Evolutionary conservation across 192 early-diverging fungal species (phyloP), one percentile per base, ranked within the genome.

Genomic region (Coemansia sp.): DNA sequence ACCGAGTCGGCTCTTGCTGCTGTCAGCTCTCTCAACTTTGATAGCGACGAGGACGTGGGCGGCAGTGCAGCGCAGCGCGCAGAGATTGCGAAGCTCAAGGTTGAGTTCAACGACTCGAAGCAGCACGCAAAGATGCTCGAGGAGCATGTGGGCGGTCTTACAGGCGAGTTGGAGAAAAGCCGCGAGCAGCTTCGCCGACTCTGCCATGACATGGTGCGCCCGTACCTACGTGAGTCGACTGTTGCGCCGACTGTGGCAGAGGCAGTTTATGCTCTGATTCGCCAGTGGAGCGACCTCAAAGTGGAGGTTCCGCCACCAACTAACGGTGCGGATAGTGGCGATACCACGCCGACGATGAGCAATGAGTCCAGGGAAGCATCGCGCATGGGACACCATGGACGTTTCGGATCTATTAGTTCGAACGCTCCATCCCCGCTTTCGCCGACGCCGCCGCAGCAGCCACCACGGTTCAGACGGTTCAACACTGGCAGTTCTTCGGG

Each of bases 211-310:
- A 58, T 50, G 20, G 20, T 79, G 64, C 66, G 76, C 48, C 70
- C 67, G 22, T 45, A 36, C 11, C 27, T 73, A 31, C 76, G 76
- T 17, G 76, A 79, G 53, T 57, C 68, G 15, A 73, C 70, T 20
- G 70, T 70, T 10, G 71, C 53, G 9, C 61, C 70, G 9, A 57
- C 67, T 0, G 59, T 68, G 60, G 67, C 71, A 0, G 76, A 79
- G 50, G n/a, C 57, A 1, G 70, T 70, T n/a, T 57, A 54, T 50
- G 64, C 66, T 17, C 47, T 61, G 9, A 48, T 66, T 61, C 67
- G 63, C 27, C 63, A 68, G 61, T 79, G 76, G 76, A 70, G 70
- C 64, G 65, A 72, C 67, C 59, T 70, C 47, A 65, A 69, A 47
- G 60, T 68, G 15, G 55, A 67, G 55, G 59, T 68, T 52, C 70